A percentile compares a stretch with the other conserved stretches of the same genome.
Conservation (phyloP, 805 yeast species). For the Kazachstania kunashirensis region DNA sequence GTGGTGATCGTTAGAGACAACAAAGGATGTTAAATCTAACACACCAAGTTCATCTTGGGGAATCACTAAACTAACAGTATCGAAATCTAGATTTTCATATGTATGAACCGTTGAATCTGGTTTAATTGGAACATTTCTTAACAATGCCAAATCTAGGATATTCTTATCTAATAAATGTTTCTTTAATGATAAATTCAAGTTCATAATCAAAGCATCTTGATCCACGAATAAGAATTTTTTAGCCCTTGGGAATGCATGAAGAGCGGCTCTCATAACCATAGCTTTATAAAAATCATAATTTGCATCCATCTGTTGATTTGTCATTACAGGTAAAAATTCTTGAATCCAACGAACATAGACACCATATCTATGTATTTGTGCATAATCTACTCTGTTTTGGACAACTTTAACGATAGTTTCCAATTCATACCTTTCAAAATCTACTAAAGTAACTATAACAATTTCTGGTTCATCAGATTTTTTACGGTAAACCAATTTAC, state of each 20-base stretch:
- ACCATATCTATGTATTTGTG: constrained; percentile 72
- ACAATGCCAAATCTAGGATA: constrained; percentile 52
- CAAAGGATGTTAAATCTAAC: constrained; percentile 58
- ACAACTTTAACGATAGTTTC: constrained; percentile 57
- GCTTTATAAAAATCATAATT: constrained; percentile 22
- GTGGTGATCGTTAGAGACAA: constrained; percentile 55
- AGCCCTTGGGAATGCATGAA: constrained; percentile 87
- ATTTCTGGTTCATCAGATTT: constrained; percentile 43
- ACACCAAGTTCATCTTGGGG: constrained; percentile 56
- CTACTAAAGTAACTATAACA: constrained; percentile 70
- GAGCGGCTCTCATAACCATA: constrained; percentile 62
- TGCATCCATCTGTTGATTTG: constrained; percentile 33
- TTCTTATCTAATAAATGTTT: constrained; percentile 50
- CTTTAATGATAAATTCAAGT: constrained; percentile 49
- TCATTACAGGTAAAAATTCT: constrained; percentile 61
- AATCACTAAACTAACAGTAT: constrained; percentile 47
- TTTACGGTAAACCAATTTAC: constrained; percentile 39
- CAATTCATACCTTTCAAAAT: constrained; percentile 55
- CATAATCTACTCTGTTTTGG: constrained; percentile 83
- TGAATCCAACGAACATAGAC: constrained; percentile 76
- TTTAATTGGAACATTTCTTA: constrained; percentile 62
- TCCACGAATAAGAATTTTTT: constrained; percentile 86
- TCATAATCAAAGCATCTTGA: constrained; percentile 67
- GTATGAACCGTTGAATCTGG: constrained; percentile 36
- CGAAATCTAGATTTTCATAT: constrained; percentile 47